A percentile compares a stretch with the other conserved stretches of the same genome.
Conservation (phyloP, 805 yeast species). For the Kuraishia molischiana region DNA sequence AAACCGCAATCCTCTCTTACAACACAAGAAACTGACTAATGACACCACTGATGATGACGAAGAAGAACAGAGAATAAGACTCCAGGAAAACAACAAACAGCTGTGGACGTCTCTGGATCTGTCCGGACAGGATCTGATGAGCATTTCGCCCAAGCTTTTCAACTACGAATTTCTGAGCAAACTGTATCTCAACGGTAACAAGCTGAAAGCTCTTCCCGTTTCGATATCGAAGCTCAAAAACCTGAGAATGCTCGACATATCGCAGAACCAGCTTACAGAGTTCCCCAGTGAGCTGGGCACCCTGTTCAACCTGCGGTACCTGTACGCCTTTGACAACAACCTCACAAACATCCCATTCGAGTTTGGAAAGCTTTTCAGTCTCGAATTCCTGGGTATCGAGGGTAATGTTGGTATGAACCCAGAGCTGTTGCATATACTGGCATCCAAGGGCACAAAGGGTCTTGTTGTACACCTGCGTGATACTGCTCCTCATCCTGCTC, state of each 20-base stretch:
- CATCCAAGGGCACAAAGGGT: conserved; percentile 79
- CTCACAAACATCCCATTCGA: conserved; percentile 69
- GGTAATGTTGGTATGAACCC: conserved; percentile 74
- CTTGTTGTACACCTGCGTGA: conserved; percentile 77
- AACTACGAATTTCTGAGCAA: conserved; percentile 79
- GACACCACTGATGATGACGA: conserved; percentile 40
- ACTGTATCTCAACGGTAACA: conserved; percentile 80
- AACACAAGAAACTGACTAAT: conserved; percentile 22
- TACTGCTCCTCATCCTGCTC: conserved; percentile 54
- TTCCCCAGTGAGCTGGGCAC: conserved; percentile 84
- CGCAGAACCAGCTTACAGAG: conserved; percentile 59
- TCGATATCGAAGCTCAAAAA: conserved; percentile 59
- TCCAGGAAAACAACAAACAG: conserved; percentile 57
- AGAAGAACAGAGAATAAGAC: conserved; percentile 55
- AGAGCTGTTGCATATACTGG: conserved; percentile 52
- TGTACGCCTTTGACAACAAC: conserved; percentile 83
- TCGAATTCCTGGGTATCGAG: conserved; percentile 84
- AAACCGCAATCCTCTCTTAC: conserved; percentile 28
- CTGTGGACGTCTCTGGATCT: conserved; percentile 92
- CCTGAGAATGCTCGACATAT: conserved; percentile 75
- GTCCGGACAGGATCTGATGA: conserved; percentile 77
- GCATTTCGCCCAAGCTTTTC: conserved; percentile 65
- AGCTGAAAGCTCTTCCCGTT: conserved; percentile 56
- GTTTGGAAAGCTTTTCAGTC: conserved; percentile 76
- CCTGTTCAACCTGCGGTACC: conserved; percentile 67